phyloP scores from a whole-genome alignment of 2,329 filamentous ascomycete species.

The Claviceps sp. region DNA sequence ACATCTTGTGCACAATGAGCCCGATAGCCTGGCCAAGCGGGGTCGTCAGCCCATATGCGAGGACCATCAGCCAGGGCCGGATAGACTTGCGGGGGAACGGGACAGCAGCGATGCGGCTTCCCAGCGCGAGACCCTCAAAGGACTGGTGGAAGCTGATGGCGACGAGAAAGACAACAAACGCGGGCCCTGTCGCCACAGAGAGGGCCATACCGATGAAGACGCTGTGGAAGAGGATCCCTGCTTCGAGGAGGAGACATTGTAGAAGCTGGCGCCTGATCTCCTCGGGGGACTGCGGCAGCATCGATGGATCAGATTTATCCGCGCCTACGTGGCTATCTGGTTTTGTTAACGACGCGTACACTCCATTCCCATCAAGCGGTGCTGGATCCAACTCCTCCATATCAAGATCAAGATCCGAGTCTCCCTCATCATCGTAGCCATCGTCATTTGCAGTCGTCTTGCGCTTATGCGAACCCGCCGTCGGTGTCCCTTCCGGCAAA shows the following conservation, averaged over 20 bases:
- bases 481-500: conserved; percentile 40
- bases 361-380: conserved; percentile 14
- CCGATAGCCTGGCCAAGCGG: conserved; percentile 77
- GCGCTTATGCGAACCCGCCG: conserved; percentile 9
- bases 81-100: conserved; percentile 61
- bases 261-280: conserved; percentile 54
- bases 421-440: conserved; percentile 22
- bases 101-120: conserved; percentile 71
- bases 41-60: conserved; percentile 64
- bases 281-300: conserved; percentile 28
- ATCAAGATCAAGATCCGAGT: conserved; percentile 45
- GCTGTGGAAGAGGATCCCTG: conserved; percentile 73
- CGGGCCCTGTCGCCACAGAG: conserved; percentile 65
- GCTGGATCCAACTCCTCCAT: conserved; percentile 45
- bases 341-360: conserved; percentile 19
- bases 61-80: conserved; percentile 72
- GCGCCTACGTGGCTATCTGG: conserved; percentile 6
- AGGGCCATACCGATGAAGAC: conserved; percentile 82
- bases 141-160: conserved; percentile 79
- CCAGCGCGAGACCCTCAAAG: conserved; percentile 77
- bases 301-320: conserved; percentile 10
- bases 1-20: conserved; percentile 61
- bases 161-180: conserved; percentile 66
- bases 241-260: conserved; percentile 68
- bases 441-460: conserved; percentile 20